These are phyloP conservation scores for Penicillium coprophilum DNA, from an alignment of 495 filamentous ascomycete species.

Conservation along the genomic window DNA sequence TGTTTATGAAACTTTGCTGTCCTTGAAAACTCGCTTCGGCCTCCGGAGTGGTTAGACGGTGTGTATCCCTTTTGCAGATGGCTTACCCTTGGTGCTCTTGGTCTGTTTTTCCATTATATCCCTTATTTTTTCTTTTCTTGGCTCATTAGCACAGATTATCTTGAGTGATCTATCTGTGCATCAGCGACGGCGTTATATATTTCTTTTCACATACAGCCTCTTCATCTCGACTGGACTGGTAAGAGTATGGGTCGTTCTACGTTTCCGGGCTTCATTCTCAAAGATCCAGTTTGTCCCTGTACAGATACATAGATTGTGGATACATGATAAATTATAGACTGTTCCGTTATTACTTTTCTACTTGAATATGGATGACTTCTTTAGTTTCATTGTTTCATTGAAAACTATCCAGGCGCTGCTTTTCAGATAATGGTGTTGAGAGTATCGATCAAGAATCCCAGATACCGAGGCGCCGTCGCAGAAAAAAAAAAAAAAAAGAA, in stretches of 20 bases:
- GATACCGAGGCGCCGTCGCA: conserved; percentile 31
- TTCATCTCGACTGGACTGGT: background rate
- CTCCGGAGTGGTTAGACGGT: conserved; percentile 18
- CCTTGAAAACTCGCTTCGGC: conserved; percentile 45
- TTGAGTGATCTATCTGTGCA: conserved; percentile 31
- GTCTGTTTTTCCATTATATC: conserved; percentile 9
- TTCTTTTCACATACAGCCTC: background rate
- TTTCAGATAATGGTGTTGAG: conserved; percentile 21
- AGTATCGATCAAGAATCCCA: conserved; percentile 33
- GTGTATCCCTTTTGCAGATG: background rate
- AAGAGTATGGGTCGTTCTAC: conserved; percentile 5
- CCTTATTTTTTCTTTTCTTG: conserved; percentile 12
- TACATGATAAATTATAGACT: conserved; percentile 15
- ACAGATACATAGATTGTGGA: conserved; percentile 18
- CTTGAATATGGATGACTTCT: conserved; percentile 1
- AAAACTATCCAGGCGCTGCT: conserved; percentile 32
- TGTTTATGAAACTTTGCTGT: conserved; percentile 57
- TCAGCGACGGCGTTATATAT: conserved; percentile 35
- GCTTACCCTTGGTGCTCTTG: background rate
- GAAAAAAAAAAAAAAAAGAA: conserved; percentile 27
- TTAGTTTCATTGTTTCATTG: conserved; percentile 36
- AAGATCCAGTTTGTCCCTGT: conserved; percentile 1
- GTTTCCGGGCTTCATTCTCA: conserved; percentile 1
- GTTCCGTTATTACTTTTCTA: conserved; percentile 4
- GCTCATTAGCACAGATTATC: conserved; percentile 30